phyloP scores from a whole-genome alignment of 2,329 filamentous ascomycete genomes.

The Neonectria sp. region DNA sequence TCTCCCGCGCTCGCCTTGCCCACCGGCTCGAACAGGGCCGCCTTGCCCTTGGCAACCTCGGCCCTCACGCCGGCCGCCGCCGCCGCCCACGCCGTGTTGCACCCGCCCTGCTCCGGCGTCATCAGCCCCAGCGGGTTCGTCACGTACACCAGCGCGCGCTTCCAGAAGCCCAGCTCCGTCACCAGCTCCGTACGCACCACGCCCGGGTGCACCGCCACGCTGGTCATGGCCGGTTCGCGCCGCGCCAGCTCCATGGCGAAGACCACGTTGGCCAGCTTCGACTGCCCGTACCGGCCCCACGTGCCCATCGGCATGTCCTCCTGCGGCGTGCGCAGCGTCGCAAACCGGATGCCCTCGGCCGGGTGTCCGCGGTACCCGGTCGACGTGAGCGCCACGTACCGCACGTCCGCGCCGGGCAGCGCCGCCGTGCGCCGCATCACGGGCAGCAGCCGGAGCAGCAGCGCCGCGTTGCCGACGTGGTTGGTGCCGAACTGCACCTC shows the following conservation, averaged over 20 bases:
- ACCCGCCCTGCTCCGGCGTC: conserved; percentile 48
- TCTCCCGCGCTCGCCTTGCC: conserved; percentile 41
- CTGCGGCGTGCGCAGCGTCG: conserved; percentile 46
- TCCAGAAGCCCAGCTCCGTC: conserved; percentile 41
- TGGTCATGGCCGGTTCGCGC: conserved; percentile 58
- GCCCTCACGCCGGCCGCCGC: conserved; percentile 36
- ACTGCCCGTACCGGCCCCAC: conserved; percentile 65
- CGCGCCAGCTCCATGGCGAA: conserved; percentile 62
- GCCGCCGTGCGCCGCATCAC: conserved; percentile 41
- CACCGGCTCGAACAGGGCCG: conserved; percentile 50
- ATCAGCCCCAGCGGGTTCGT: conserved; percentile 42
- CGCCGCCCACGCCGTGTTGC: conserved; percentile 53
- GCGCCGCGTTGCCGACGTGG: conserved; percentile 50
- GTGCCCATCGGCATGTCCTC: conserved; percentile 50
- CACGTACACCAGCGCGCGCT: conserved; percentile 44
- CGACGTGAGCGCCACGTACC: conserved; percentile 48
- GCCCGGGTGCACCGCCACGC: conserved; percentile 66
- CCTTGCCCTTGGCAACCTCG: conserved; percentile 33
- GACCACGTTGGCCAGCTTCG: conserved; percentile 65
- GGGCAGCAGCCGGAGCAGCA: conserved; percentile 54
- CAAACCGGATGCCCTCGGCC: conserved; percentile 47
- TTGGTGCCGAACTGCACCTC: conserved; percentile 56
- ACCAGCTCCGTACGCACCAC: conserved; percentile 51
- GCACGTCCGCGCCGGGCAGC: conserved; percentile 33
- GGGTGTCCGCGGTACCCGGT: conserved; percentile 47